Base-by-base conservation (phyloP, 352 stramenopile species). In the Hyaloperonospora brassicae region DNA sequence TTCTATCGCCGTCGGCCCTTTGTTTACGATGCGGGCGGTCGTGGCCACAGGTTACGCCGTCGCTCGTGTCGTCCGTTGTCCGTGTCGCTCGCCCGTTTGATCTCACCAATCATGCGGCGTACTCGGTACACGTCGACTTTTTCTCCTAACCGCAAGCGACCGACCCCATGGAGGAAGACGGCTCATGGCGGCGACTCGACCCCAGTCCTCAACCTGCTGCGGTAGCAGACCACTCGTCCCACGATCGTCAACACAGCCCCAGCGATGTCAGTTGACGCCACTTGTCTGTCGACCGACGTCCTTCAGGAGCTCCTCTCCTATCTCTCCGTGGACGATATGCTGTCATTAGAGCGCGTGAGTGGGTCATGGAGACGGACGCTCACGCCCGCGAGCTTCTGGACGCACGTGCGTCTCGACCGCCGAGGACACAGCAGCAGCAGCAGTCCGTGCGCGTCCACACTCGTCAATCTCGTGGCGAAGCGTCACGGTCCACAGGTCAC, bases 261-360 rank as follows among this genome's bases (percentile, higher is more conserved):
- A 51, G 17, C 10, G 11, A 66, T 59, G 59, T 17, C 17, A 17
- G 49, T 30, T 42, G 47, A 68, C 52, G 47, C 42, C 22, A 40
- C 50, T n/a, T 30, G 31, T 7, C 24, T 68, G 25, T 44, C 55
- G 23, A 52, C 66, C 40, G 60, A 44, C 40, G 55, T 68, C 23
- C 45, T 65, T 17, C 46, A 41, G 40, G 64, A 84, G 50, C 67
- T 88, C 49, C 24, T 45, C 14, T 22, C 39, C 21, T 45, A 25
- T 24, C 39, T 86, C 35, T 57, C 57, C n/a, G 42, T 74, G n/a
- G 61, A 76, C 12, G 75, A 85, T 35, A 42, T 85, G 43, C 57
- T 88, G 21, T 56, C 58, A 14, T 59, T 86, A n/a, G 77, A 45
- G 39, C 39, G 39, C 39, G n/a, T 45, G 24, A 45, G n/a, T 17